A percentile compares a stretch with the other conserved stretches of the same genome.
Conservation (phyloP, 2,329 filamentous ascomycete genomes). For the Nemania abortiva region DNA sequence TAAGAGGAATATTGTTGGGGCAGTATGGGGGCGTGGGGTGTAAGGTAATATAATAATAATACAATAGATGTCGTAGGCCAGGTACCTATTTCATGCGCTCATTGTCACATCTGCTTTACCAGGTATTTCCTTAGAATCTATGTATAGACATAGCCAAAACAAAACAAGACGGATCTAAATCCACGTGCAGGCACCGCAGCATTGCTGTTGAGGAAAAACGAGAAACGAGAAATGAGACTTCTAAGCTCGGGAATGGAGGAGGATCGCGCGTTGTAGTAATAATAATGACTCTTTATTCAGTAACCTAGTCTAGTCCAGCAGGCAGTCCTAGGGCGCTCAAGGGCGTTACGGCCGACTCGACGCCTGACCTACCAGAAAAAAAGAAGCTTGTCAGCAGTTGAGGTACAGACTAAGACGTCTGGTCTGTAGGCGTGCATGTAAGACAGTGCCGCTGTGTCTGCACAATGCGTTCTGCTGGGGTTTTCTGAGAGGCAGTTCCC, state of each 20-base stretch:
- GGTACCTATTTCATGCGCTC: slow-evolving; percentile 1
- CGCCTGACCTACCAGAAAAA: slow-evolving; percentile 22
- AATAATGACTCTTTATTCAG: background rate
- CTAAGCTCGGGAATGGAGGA: slow-evolving; percentile 25
- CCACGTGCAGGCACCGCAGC: slow-evolving; percentile 8
- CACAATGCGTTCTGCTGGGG: slow-evolving; percentile 16
- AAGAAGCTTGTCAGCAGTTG: slow-evolving; percentile 23
- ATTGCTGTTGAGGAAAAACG: slow-evolving; percentile 21
- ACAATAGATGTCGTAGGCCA: background rate
- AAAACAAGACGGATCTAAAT: background rate
- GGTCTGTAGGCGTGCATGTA: background rate
- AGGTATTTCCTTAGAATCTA: background rate
- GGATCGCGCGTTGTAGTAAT: slow-evolving; percentile 22
- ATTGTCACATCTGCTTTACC: background rate
- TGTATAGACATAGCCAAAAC: background rate
- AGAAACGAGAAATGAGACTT: slow-evolving; percentile 13
- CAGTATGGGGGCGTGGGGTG: background rate
- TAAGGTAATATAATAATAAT: background rate
- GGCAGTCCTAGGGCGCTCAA: background rate
- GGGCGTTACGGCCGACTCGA: background rate
- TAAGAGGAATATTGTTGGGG: slow-evolving; percentile 3
- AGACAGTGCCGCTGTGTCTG: background rate
- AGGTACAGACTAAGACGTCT: background rate
- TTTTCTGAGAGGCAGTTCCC: background rate
- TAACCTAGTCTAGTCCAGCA: background rate